A percentile compares a stretch with the other conserved stretches of the same genome.
phyloP scores from a whole-genome alignment of 352 stramenopile species.

The Globisporangium perplexum region DNA sequence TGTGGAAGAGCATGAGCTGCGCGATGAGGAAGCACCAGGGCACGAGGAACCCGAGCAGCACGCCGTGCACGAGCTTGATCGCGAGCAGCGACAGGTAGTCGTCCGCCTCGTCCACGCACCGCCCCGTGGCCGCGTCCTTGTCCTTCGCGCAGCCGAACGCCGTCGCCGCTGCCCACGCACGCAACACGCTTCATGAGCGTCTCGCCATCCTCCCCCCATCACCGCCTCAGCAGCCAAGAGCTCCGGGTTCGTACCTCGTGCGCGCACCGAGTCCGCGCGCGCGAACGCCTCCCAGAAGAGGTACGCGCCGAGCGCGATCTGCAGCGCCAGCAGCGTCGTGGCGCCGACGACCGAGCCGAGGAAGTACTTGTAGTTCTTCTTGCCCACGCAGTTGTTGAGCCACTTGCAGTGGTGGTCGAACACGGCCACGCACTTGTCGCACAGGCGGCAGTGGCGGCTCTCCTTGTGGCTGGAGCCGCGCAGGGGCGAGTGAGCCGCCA shows the following conservation, averaged over 20 bases:
- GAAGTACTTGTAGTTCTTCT: slow-evolving; percentile 84
- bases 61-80: slow-evolving; percentile 56
- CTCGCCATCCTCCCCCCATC: too few relatives aligned
- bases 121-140: slow-evolving; percentile 33
- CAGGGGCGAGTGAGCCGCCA: not conserved
- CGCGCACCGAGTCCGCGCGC: slow-evolving; percentile 22
- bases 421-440: slow-evolving; percentile 93
- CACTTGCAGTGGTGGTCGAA: slow-evolving; percentile 98
- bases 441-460: slow-evolving; percentile 92
- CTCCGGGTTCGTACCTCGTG: slow-evolving; percentile 20
- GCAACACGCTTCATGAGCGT: not conserved
- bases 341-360: slow-evolving; percentile 63
- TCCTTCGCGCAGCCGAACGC: slow-evolving; percentile 53
- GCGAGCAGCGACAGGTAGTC: slow-evolving; percentile 51
- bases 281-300: slow-evolving; percentile 33
- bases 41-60: slow-evolving; percentile 59
- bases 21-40: slow-evolving; percentile 77
- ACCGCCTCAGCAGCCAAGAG: too few relatives aligned
- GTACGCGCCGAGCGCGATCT: slow-evolving; percentile 63
- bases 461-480: slow-evolving; percentile 67
- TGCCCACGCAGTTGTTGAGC: slow-evolving; percentile 95
- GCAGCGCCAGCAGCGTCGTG: slow-evolving; percentile 55
- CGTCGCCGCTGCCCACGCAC: slow-evolving; percentile 27
- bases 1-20: slow-evolving; percentile 78
- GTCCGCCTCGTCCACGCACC: slow-evolving; percentile 38